Evolutionary conservation across 2,329 filamentous ascomycete genomes (phyloP).

Genomic region (Penicillium sp.): DNA sequence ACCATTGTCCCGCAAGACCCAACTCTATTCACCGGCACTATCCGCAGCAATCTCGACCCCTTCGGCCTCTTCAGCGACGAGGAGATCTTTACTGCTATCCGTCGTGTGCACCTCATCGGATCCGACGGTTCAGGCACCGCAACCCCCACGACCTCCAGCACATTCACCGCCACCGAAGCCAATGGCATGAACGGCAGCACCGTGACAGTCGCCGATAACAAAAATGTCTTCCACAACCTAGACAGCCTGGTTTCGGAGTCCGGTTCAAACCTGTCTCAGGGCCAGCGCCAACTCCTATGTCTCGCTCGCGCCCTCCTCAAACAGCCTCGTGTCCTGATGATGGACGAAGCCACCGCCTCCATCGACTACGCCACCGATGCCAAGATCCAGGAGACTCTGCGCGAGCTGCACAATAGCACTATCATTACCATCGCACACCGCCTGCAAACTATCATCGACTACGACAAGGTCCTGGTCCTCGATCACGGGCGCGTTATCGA

Average conservation of each 20-base stretch:
- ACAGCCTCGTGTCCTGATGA: slow-evolving; percentile 88
- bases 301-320: slow-evolving; percentile 92
- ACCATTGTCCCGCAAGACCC: slow-evolving; percentile 97
- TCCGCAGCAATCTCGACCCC: slow-evolving; percentile 90
- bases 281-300: slow-evolving; percentile 92
- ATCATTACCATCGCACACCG: slow-evolving; percentile 97
- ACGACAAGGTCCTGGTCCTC: slow-evolving; percentile 94
- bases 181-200: slow-evolving; percentile 27
- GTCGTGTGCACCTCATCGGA: slow-evolving; percentile 82
- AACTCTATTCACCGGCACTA: slow-evolving; percentile 89
- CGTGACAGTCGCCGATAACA: slow-evolving; percentile 67
- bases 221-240: slow-evolving; percentile 91
- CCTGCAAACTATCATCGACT: slow-evolving; percentile 95
- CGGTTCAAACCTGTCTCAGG: slow-evolving; percentile 91
- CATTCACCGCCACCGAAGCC: slow-evolving; percentile 30
- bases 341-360: slow-evolving; percentile 97
- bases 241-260: slow-evolving; percentile 84
- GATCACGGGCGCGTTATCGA: slow-evolving; percentile 88
- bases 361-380: slow-evolving; percentile 96
- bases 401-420: slow-evolving; percentile 83
- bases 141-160: slow-evolving; percentile 39
- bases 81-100: slow-evolving; percentile 83
- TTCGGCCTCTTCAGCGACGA: slow-evolving; percentile 89
- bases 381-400: slow-evolving; percentile 95
- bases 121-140: slow-evolving; percentile 39